A percentile compares a stretch with the other conserved stretches of the same genome.
Conservation (phyloP, 2,329 filamentous ascomycete genomes). For the Aplosporella prunicola region DNA sequence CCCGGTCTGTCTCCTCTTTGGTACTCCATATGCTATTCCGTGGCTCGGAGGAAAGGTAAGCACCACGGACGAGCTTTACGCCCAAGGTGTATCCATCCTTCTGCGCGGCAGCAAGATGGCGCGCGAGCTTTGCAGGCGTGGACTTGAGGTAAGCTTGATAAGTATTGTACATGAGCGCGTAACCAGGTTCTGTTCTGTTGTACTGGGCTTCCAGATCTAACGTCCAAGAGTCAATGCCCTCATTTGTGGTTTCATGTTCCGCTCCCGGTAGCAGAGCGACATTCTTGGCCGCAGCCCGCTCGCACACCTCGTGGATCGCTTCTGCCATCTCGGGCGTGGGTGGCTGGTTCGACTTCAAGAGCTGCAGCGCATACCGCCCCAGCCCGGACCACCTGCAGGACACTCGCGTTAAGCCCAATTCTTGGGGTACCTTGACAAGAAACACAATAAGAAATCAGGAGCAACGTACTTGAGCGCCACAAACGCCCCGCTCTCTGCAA, state of each 20-base stretch:
- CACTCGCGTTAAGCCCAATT: slow-evolving; percentile 13
- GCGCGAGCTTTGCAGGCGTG: slow-evolving; percentile 32
- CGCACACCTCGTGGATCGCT: slow-evolving; percentile 67
- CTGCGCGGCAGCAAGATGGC: slow-evolving; percentile 39
- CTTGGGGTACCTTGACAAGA: not conserved
- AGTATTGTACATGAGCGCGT: slow-evolving; percentile 72
- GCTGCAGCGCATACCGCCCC: slow-evolving; percentile 60
- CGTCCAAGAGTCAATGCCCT: slow-evolving; percentile 45
- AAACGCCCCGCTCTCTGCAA: slow-evolving; percentile 37
- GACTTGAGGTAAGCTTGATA: slow-evolving; percentile 50
- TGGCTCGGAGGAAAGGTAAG: slow-evolving; percentile 45
- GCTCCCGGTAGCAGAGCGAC: slow-evolving; percentile 76
- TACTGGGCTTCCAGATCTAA: slow-evolving; percentile 44
- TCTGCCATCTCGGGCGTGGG: slow-evolving; percentile 56
- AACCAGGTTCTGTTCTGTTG: slow-evolving; percentile 44
- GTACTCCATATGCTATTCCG: slow-evolving; percentile 43
- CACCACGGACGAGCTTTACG: slow-evolving; percentile 49
- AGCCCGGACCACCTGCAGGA: slow-evolving; percentile 63
- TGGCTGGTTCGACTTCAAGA: slow-evolving; percentile 52
- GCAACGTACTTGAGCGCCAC: slow-evolving; percentile 38
- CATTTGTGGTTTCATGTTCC: slow-evolving; percentile 70
- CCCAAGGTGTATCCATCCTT: slow-evolving; percentile 44
- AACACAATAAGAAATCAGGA: not conserved
- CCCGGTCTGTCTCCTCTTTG: slow-evolving; percentile 46
- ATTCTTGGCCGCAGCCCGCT: slow-evolving; percentile 57